Evolutionary conservation across 768 basidiomycete genomes (phyloP), one percentile per base, ranked within the genome.

Genomic region (Tulasnella sp.): DNA sequence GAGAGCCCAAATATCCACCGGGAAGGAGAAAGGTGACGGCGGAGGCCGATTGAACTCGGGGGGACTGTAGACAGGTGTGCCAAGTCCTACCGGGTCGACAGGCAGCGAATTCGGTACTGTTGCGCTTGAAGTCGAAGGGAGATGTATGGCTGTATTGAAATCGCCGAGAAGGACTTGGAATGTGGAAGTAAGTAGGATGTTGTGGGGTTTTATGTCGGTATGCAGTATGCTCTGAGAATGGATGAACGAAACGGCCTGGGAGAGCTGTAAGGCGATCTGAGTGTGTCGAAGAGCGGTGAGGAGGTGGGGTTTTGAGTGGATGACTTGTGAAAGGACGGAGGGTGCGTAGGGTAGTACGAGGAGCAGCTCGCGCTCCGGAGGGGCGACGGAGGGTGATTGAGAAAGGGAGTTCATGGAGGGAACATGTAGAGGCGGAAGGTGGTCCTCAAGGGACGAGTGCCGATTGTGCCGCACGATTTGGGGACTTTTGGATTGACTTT

Each of bases 131-230:
- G 38, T 45, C 15, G 66, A 60, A 3, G 70, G 68, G 29, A 74
- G 65, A 49, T 73, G 66, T 22, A 73, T 63, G 1, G 73, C 70
- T 15, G 69, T 72, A 27, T 72, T 72, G 57, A 74, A 74, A 63
- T 76, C 74, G 46, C 70, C 70, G n/a, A 76, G 66, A 2, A 70
- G 67, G 5, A 71, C 62, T 42, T 70, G 62, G 5, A 72, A 57
- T 31, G 66, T 63, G 21, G 46, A 44, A 29, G 60, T 56, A 38
- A 60, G 45, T n/a, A 68, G 64, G 22, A 72, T 62, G 53, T 74
- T 73, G 25, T 71, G 71, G 3, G 72, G 71, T 63, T 75, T 76
- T 63, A 76, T 63, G 65, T 76, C 74, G 11, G 68, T 72, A 63
- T 75, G 74, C 12, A 75, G 59, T 30, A 76, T 68, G 2, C 69